These are phyloP conservation scores for Xylaria sp. DNA, from an alignment of 2,329 filamentous ascomycete species.

Conservation along the genomic window DNA sequence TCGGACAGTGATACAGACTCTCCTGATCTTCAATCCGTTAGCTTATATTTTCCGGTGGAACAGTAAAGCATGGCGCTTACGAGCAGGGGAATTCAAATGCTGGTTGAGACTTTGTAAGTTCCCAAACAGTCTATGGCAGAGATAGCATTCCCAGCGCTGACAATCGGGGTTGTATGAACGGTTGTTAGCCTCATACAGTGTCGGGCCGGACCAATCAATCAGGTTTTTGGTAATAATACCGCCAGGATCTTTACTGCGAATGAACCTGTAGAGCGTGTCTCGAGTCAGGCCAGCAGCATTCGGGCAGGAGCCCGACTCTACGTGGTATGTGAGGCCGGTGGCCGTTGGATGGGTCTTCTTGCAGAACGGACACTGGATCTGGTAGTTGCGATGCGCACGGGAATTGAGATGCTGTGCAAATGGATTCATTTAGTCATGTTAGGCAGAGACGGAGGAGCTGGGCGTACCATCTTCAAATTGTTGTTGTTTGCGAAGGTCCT, in stretches of 20 bases:
- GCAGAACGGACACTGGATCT: conserved; percentile 67
- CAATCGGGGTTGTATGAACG: conserved; percentile 24
- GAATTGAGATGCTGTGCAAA: conserved; percentile 68
- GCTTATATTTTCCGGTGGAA: background rate
- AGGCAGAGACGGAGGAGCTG: background rate
- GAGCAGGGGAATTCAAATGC: conserved; percentile 64
- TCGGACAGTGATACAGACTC: conserved; percentile 55
- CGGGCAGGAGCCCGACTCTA: conserved; percentile 65
- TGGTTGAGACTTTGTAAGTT: conserved; percentile 53
- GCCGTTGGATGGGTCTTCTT: conserved; percentile 56
- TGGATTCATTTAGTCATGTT: background rate
- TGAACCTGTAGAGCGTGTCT: conserved; percentile 56
- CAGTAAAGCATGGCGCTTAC: conserved; percentile 50
- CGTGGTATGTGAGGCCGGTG: conserved; percentile 64
- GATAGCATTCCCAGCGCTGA: conserved; percentile 35
- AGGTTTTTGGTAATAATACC: conserved; percentile 63
- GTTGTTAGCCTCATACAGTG: conserved; percentile 30
- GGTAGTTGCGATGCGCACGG: conserved; percentile 56
- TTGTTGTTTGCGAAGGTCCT: conserved; percentile 48
- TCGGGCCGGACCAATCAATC: conserved; percentile 43
- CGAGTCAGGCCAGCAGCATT: conserved; percentile 52
- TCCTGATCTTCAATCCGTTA: conserved; percentile 48
- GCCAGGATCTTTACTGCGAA: conserved; percentile 58
- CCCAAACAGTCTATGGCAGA: conserved; percentile 32
- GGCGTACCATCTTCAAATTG: conserved; percentile 48